A percentile compares a stretch with the other conserved stretches of the same genome.
phyloP scores from a whole-genome alignment of 768 basidiomycete genomes.

The Porpolomopsis calyptriformis region DNA sequence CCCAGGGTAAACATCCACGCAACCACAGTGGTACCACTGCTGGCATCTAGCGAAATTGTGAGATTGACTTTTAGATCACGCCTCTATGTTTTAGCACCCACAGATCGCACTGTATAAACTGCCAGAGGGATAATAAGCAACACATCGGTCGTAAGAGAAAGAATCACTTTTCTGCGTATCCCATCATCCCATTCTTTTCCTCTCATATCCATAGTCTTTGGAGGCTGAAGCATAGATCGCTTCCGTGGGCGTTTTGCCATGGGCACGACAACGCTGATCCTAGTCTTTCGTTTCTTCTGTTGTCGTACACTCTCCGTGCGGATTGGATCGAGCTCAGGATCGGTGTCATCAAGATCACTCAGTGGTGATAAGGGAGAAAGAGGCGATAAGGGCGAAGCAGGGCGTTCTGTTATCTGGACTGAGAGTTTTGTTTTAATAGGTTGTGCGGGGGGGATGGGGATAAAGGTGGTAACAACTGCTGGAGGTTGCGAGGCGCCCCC shows the following conservation, averaged over 20 bases:
- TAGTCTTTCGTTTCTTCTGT: slow-evolving; percentile 8
- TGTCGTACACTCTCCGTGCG: background rate
- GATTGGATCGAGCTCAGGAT: background rate
- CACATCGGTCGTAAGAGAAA: background rate
- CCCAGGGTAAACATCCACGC: slow-evolving; percentile 28
- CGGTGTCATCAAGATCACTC: background rate
- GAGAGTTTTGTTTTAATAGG: no score
- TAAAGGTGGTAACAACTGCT: no score
- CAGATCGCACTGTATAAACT: slow-evolving; percentile 23
- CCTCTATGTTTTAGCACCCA: background rate
- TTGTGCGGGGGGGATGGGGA: no score
- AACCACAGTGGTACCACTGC: slow-evolving; percentile 41
- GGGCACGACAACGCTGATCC: background rate
- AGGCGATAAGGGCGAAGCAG: no score
- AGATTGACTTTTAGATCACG: background rate
- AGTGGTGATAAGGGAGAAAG: background rate
- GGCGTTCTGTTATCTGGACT: no score
- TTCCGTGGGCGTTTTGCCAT: background rate
- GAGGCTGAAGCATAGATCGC: background rate
- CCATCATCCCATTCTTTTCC: slow-evolving; percentile 13
- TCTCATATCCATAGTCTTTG: slow-evolving; percentile 19
- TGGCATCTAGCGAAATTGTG: slow-evolving; percentile 26
- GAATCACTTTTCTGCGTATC: slow-evolving; percentile 24
- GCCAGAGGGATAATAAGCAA: slow-evolving; percentile 2
- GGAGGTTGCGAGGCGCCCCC: no score